A percentile compares a stretch with the other conserved stretches of the same genome.
phyloP scores from a whole-genome alignment of 169 alveolate species.

The Eimeria acervulina region DNA sequence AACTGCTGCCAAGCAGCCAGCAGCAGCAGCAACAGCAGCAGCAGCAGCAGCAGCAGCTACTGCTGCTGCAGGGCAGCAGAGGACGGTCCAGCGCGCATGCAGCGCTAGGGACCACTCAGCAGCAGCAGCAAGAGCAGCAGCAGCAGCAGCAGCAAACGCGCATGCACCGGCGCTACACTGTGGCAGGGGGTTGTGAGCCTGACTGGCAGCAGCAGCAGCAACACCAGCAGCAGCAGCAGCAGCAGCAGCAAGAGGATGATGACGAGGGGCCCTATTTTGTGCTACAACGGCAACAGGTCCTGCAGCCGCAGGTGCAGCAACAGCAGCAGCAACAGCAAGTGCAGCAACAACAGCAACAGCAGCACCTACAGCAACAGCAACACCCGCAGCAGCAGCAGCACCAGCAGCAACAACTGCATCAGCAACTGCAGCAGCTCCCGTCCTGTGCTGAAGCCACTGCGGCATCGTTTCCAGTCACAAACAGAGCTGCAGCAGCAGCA shows the following conservation, averaged over 20 bases:
- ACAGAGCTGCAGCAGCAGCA: background rate
- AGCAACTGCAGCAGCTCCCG: background rate
- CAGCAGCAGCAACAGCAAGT: background rate
- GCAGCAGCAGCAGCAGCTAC: conserved; percentile 36
- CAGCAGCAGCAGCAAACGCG: too few relatives aligned
- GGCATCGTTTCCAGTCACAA: too few relatives aligned
- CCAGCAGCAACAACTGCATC: background rate
- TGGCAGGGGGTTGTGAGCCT: background rate
- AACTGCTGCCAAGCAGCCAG: background rate
- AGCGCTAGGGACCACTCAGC: background rate
- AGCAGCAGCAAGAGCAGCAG: background rate
- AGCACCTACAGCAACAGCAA: background rate
- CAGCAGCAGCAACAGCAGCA: conserved; percentile 37
- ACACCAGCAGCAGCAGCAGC: background rate
- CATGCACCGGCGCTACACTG: background rate
- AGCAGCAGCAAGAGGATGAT: conserved; percentile 19
- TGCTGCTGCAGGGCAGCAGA: background rate
- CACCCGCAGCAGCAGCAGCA: background rate
- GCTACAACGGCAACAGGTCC: too few relatives aligned
- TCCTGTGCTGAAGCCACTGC: too few relatives aligned
- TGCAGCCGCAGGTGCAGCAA: background rate
- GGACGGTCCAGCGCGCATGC: background rate
- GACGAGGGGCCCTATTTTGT: background rate
- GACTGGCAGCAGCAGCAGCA: conserved; percentile 1
- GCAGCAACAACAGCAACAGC: background rate